Base-by-base conservation (phyloP, 78 protist genomes). In the Dictyostelium intermedium region DNA sequence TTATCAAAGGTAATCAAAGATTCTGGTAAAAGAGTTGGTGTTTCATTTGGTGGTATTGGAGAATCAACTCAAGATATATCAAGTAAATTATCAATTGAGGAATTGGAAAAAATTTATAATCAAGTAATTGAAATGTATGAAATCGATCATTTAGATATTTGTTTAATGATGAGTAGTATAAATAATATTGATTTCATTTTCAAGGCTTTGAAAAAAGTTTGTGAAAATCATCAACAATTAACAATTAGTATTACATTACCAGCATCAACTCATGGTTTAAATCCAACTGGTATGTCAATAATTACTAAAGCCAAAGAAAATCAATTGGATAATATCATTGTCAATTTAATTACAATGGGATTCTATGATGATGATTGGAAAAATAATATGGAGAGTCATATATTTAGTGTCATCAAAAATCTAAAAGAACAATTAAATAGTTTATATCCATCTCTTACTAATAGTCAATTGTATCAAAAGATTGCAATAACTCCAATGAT, bases 401-500 rank as follows among this genome's bases (percentile, higher is more conserved):
- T 35, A 5, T 11, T 72, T 72, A 18, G 35, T 30, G 43, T 18
- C 34, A 6, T 34, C 5, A 72, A 27, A 34, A 32, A 20, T 16
- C 0, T 72, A 2, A 72, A 6, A 72, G 45, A 34, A 5, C 79
- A 72, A 72, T 32, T 72, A 16, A 72, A 72, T 30, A 6, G 10
- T 30, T 20, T 72, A 6, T 72, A 34, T 34, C 47, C 79, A 32
- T 23, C 32, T 8, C 1, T 32, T 9, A 18, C 23, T 35, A 35
- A 77, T 41, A n/a, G 0, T 23, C 32, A 23, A 16, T 77, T 35
- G 25, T 77, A 39, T 77, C 23, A 9, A 41, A 77, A 37, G 25
- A 43, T 43, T 41, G 82, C 60, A 2, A 43, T 77, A 13, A 77
- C 82, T 41, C 82, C 82, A 77, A 77, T 77, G 82, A 77, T 77